A percentile compares a stretch with the other conserved stretches of the same genome.
These are phyloP conservation scores for Apiospora phragmitis DNA, from an alignment of 2,329 filamentous ascomycete genomes.

Conservation along the genomic window DNA sequence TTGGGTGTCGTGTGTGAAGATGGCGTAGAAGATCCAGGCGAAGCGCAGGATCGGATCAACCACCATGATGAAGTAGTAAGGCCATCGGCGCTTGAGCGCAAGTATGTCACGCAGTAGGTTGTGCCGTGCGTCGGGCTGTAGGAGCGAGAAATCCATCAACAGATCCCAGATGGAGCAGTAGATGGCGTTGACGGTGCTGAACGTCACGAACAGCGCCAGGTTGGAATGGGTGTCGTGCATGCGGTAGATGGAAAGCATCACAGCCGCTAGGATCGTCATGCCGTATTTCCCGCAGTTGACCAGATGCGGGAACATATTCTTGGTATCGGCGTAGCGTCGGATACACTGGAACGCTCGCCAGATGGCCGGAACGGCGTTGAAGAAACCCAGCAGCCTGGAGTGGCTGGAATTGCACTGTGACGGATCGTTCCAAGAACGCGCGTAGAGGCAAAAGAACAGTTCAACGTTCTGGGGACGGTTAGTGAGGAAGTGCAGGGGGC, in stretches of 20 bases:
- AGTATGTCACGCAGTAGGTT: slow-evolving; percentile 74
- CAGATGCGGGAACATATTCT: slow-evolving; percentile 86
- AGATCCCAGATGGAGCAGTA: slow-evolving; percentile 93
- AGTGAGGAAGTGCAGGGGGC: slow-evolving; percentile 17
- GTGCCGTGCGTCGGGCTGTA: slow-evolving; percentile 71
- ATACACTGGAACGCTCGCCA: slow-evolving; percentile 92
- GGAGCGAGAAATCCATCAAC: slow-evolving; percentile 93
- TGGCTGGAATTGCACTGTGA: slow-evolving; percentile 80
- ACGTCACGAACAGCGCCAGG: slow-evolving; percentile 75
- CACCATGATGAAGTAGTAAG: slow-evolving; percentile 84
- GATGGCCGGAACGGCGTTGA: slow-evolving; percentile 78
- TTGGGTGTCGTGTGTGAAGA: slow-evolving; percentile 77
- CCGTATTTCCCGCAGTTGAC: slow-evolving; percentile 91
- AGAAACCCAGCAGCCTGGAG: slow-evolving; percentile 82
- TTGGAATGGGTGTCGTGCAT: slow-evolving; percentile 59
- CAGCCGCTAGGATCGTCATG: slow-evolving; percentile 78
- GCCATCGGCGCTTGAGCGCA: slow-evolving; percentile 75
- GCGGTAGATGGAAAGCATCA: slow-evolving; percentile 80
- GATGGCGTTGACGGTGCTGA: slow-evolving; percentile 77
- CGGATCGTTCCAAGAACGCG: slow-evolving; percentile 73
- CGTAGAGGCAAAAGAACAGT: slow-evolving; percentile 92
- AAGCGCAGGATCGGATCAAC: slow-evolving; percentile 85
- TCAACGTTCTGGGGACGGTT: slow-evolving; percentile 69
- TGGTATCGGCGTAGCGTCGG: slow-evolving; percentile 83
- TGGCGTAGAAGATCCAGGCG: slow-evolving; percentile 91